phyloP scores from a whole-genome alignment of 2,329 filamentous ascomycete genomes.

The Escovopsis sp. region DNA sequence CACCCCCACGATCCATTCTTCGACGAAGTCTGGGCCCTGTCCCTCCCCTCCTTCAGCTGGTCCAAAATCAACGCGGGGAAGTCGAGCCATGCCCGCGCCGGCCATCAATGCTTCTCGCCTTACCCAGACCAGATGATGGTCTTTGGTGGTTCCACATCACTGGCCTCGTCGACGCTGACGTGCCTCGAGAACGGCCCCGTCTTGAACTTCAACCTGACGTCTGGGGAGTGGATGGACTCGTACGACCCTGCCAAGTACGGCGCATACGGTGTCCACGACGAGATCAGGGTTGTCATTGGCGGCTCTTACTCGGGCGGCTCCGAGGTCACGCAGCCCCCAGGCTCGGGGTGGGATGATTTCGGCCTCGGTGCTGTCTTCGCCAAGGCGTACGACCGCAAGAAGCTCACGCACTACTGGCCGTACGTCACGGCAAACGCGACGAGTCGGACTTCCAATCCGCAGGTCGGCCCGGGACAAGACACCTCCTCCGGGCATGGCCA shows the following conservation, averaged over 20 bases:
- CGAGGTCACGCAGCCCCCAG: conserved; percentile 49
- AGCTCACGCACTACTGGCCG: conserved; percentile 46
- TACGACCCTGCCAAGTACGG: conserved; percentile 52
- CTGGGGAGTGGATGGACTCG: conserved; percentile 50
- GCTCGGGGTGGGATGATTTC: conserved; percentile 37
- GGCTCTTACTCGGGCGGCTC: conserved; percentile 52
- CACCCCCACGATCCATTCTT: conserved; percentile 23
- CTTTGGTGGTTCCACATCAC: conserved; percentile 48
- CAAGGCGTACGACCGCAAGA: conserved; percentile 37
- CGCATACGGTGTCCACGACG: conserved; percentile 54
- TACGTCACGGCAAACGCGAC: conserved; percentile 28
- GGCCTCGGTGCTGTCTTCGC: conserved; percentile 39
- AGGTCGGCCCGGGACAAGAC: conserved; percentile 8
- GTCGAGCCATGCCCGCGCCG: conserved; percentile 44
- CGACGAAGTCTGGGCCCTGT: conserved; percentile 69
- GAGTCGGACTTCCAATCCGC: conserved; percentile 2
- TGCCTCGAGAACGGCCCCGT: conserved; percentile 41
- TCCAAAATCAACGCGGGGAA: conserved; percentile 37
- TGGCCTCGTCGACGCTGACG: conserved; percentile 9
- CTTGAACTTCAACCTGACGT: conserved; percentile 59
- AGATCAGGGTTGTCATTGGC: conserved; percentile 51
- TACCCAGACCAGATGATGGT: conserved; percentile 73
- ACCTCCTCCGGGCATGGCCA: conserved; percentile 14
- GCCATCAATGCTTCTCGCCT: conserved; percentile 59
- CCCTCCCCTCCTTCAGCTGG: conserved; percentile 71